Percentiles rank a stretch among this genome's conserved stretches.
These are phyloP conservation scores for Aspergillus ochraceoroseus DNA, from an alignment of 2,329 filamentous ascomycete species.

Conservation along the genomic window DNA sequence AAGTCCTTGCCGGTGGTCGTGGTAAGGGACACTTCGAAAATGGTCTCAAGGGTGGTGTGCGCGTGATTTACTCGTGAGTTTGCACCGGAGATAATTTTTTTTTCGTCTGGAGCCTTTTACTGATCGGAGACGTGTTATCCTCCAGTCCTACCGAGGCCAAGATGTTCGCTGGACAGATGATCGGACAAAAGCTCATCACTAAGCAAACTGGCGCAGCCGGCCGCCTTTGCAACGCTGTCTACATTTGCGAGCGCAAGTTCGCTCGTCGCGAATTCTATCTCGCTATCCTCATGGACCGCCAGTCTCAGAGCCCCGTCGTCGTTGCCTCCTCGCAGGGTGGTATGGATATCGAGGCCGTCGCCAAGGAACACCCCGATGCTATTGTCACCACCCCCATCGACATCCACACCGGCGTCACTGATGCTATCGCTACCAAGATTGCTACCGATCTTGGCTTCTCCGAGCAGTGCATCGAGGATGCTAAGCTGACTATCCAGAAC, in stretches of 20 bases:
- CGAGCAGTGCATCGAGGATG: constrained; percentile 93
- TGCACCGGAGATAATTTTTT: neutral
- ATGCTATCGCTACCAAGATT: constrained; percentile 87
- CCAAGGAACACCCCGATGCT: constrained; percentile 94
- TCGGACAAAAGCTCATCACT: constrained; percentile 98
- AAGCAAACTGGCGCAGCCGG: constrained; percentile 96
- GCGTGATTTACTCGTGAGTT: constrained; percentile 89
- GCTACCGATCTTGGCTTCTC: constrained; percentile 93
- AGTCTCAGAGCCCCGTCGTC: constrained; percentile 84
- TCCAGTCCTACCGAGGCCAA: constrained; percentile 74
- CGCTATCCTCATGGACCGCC: constrained; percentile 96
- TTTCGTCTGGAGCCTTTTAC: constrained; percentile 13
- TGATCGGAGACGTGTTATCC: constrained; percentile 10
- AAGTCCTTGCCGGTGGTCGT: constrained; percentile 94
- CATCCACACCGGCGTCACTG: constrained; percentile 91
- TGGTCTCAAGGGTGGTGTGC: constrained; percentile 96
- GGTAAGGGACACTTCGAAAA: constrained; percentile 98
- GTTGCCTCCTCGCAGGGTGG: constrained; percentile 97
- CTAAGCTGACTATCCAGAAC: constrained; percentile 95
- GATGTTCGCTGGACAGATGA: constrained; percentile 99
- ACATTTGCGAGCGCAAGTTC: constrained; percentile 99
- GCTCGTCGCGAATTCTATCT: constrained; percentile 98
- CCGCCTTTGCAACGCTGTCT: constrained; percentile 93
- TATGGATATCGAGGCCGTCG: constrained; percentile 98
- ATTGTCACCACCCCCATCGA: constrained; percentile 92